These are phyloP conservation scores for Yamadazyma dendronema DNA, from an alignment of 1,139 yeast species.

Conservation along the genomic window DNA sequence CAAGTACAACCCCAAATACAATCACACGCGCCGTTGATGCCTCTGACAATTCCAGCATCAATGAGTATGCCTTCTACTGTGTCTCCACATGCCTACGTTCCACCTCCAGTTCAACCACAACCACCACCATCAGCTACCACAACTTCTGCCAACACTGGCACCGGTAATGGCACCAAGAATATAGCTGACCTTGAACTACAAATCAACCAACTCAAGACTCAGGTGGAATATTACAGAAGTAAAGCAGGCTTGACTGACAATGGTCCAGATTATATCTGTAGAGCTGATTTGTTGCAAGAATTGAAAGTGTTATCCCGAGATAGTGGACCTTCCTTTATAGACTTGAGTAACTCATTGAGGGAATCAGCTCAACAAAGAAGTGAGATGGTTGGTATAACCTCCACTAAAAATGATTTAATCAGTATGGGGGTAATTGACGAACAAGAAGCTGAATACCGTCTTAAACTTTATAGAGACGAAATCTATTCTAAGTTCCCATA, in stretches of 20 bases:
- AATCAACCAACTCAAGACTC: conserved; percentile 21
- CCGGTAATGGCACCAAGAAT: not conserved
- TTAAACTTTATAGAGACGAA: conserved; percentile 38
- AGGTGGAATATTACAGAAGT: conserved; percentile 14
- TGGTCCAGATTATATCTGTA: conserved; percentile 28
- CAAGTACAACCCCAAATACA: too few species aligned
- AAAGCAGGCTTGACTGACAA: conserved; percentile 9
- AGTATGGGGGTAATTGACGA: conserved; percentile 44
- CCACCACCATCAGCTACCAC: not conserved
- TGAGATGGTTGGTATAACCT: conserved; percentile 22
- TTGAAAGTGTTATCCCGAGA: conserved; percentile 31
- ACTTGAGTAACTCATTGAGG: conserved; percentile 38
- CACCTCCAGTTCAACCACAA: too few species aligned
- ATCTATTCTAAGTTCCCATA: conserved; percentile 51
- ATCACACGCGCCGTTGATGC: too few species aligned
- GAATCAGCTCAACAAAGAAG: conserved; percentile 39
- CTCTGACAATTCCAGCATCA: too few species aligned
- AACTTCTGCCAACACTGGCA: not conserved
- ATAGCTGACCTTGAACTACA: conserved; percentile 18
- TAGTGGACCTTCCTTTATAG: conserved; percentile 25
- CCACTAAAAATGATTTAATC: conserved; percentile 41
- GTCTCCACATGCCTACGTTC: not conserved
- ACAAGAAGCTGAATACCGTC: conserved; percentile 49
- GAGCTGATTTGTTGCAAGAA: conserved; percentile 38
- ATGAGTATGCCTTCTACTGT: not conserved